A percentile compares a stretch with the other conserved stretches of the same genome.
These are phyloP conservation scores for Podosphaera xanthii DNA, from an alignment of 2,329 filamentous ascomycete species.

Conservation along the genomic window DNA sequence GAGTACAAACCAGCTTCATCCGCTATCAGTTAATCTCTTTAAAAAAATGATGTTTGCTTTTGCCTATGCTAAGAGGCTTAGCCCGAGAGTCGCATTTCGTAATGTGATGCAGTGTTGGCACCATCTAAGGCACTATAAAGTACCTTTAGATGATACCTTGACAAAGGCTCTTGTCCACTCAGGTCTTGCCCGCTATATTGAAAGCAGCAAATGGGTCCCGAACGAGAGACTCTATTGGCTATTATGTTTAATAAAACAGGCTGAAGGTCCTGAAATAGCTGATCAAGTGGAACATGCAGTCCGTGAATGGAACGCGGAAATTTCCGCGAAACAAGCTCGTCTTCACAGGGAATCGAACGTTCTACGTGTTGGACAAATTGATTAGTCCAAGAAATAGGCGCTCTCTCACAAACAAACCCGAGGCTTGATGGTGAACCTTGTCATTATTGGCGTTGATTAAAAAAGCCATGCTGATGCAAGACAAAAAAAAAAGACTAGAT, in stretches of 20 bases:
- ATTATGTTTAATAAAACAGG: not conserved
- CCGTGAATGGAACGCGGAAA: not conserved
- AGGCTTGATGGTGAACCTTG: not conserved
- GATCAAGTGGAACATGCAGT: not conserved
- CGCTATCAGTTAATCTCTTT: not conserved
- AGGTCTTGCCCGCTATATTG: conserved; percentile 1
- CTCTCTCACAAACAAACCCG: not conserved
- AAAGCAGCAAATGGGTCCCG: not conserved
- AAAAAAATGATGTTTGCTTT: conserved; percentile 1
- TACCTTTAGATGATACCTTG: not conserved
- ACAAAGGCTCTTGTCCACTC: not conserved
- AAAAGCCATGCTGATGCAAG: not conserved
- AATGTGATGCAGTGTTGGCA: conserved; percentile 1
- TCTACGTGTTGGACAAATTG: conserved; percentile 1
- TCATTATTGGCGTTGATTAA: not conserved
- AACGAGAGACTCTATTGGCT: not conserved
- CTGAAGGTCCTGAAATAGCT: not conserved
- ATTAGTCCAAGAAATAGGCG: not conserved
- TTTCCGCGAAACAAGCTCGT: not conserved
- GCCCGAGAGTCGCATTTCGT: not conserved
- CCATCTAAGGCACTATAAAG: not conserved
- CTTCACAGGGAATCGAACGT: not conserved
- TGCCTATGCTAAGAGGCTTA: not conserved
- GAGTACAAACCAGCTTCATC: not conserved
- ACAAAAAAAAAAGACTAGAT: no score